These are phyloP conservation scores for Simplicillium sp. DNA, from an alignment of 2,329 filamentous ascomycete genomes.

Conservation along the genomic window DNA sequence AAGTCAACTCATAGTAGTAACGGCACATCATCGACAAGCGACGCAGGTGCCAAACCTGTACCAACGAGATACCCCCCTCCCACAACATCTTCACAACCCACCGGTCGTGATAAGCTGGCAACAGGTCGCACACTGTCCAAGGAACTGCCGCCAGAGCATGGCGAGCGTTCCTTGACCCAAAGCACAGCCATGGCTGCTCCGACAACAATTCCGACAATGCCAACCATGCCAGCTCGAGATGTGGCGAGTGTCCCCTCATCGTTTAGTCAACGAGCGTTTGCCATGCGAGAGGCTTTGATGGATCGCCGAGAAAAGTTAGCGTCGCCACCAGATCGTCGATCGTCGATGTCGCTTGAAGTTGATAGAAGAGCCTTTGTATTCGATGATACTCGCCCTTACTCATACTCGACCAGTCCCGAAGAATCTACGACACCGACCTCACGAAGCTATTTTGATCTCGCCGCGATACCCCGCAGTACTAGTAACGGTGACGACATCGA, in stretches of 20 bases:
- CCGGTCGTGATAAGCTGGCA: neutral
- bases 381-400: constrained; percentile 5
- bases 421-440: constrained; percentile 14
- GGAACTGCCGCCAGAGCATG: neutral
- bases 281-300: constrained; percentile 25
- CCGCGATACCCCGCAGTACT: constrained; percentile 1
- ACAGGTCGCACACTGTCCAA: neutral
- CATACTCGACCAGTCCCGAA: constrained; percentile 15
- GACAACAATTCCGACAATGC: constrained; percentile 14
- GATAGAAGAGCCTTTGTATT: constrained; percentile 16
- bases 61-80: neutral
- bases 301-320: constrained; percentile 21
- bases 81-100: neutral
- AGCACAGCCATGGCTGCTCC: constrained; percentile 21
- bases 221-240: constrained; percentile 15
- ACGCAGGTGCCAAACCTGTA: neutral
- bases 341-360: constrained; percentile 24
- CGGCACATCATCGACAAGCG: neutral
- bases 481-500: constrained; percentile 5
- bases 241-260: constrained; percentile 20
- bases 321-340: constrained; percentile 17
- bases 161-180: constrained; percentile 7
- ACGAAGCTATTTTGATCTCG: constrained; percentile 8
- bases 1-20: neutral
- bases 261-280: constrained; percentile 19